These are phyloP conservation scores for Aspergillus carlsbadensis DNA, from an alignment of 495 filamentous ascomycete genomes.

Conservation along the genomic window DNA sequence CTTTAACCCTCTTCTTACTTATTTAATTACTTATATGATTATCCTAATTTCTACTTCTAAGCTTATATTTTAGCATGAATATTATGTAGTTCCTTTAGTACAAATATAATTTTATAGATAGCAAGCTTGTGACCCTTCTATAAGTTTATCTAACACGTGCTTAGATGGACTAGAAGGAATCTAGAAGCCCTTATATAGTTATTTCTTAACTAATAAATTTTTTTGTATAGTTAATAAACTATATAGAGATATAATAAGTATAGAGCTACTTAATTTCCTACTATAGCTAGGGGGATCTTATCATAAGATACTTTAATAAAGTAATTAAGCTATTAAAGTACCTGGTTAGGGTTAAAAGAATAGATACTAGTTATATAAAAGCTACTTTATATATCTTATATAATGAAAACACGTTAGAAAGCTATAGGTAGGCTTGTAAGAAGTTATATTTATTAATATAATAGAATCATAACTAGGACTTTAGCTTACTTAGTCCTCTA, in stretches of 20 bases:
- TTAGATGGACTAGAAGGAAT: not conserved
- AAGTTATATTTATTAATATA: slow-evolving; percentile 20
- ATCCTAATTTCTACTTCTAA: no score
- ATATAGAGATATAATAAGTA: not conserved
- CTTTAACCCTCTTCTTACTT: not conserved
- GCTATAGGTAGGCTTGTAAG: slow-evolving; percentile 13
- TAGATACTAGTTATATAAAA: not conserved
- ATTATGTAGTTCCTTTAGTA: no score
- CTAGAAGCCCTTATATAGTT: not conserved
- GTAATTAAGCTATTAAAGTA: not conserved
- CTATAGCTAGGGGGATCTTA: not conserved
- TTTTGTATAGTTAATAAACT: no score
- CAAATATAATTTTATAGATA: no score
- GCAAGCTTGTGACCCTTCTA: no score
- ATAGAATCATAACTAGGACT: slow-evolving; percentile 8
- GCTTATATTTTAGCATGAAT: no score
- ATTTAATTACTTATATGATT: not conserved
- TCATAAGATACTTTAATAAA: not conserved
- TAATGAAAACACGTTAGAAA: slow-evolving; percentile 2
- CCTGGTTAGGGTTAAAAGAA: not conserved
- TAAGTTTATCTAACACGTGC: no score
- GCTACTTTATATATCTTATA: slow-evolving; percentile 13
- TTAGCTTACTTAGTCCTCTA: slow-evolving; percentile 5
- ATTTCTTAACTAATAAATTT: not conserved
- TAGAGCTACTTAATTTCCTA: not conserved